Evolutionary conservation across 768 basidiomycete species (phyloP), one percentile per base, ranked within the genome.

Genomic region (Kwoniella dendrophila): DNA sequence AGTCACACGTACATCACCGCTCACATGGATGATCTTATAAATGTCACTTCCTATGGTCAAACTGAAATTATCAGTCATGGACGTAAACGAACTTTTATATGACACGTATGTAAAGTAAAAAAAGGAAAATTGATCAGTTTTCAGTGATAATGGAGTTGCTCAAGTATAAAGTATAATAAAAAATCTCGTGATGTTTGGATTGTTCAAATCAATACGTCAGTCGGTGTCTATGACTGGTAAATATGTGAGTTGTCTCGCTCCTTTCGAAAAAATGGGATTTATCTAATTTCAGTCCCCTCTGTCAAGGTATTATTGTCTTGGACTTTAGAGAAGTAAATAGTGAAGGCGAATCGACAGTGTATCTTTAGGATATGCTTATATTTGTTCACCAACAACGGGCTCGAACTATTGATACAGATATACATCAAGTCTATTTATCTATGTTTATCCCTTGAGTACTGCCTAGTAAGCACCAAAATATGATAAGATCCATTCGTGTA

Each of bases 381-480:
- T 11, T n/a, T 12, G n/a, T 12, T 38, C 36, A 38, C 36, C 36
- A 12, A 12, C 36, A 12, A 12, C n/a, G n/a, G 24, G 18, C 43
- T n/a, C n/a, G n/a, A n/a, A 2, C 43, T 44, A 44, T n/a, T 44
- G 43, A 44, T 44, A 44, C 43, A 44, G n/a, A 44, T 22, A 3
- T 44, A 44, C 43, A 44, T 44, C 43, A 24, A n/a, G 24, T 44
- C 43, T 44, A 44, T 44, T 20, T 44, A 44, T 44, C 43, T 44
- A 44, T 44, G 7, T 16, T 5, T 44, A n/a, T 22, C n/a, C n/a
- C n/a, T n/a, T n/a, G n/a, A n/a, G n/a, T 44, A 2, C 11, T 22
- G n/a, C 24, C n/a, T 44, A 24, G 20, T 44, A n/a, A 44, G 43
- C 43, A 44, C 20, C 6, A n/a, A 44, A 44, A 10, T n/a, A 44